Evolutionary conservation across 441 rosid genomes (phyloP).

Genomic region (Lepidium campestre): DNA sequence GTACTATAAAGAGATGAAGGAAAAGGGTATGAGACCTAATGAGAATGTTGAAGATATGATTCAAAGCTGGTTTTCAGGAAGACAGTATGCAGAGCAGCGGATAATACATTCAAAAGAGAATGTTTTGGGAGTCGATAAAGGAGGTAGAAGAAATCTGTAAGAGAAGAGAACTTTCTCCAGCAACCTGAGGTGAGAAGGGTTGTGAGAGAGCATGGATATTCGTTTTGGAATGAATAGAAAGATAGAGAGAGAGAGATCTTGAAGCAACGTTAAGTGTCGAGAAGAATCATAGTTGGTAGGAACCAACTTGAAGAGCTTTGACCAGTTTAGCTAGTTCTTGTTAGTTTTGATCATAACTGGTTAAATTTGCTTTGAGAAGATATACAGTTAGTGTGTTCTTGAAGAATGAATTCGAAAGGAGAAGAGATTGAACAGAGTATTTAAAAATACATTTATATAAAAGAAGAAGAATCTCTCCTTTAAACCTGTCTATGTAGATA

Average conservation of each 20-base stretch:
- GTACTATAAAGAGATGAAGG: constrained; percentile 79
- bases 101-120: constrained; percentile 17
- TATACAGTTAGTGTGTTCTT: background rate
- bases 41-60: constrained; percentile 66
- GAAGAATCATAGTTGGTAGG: background rate
- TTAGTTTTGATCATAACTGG: background rate
- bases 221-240: constrained; percentile 48
- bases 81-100: constrained; percentile 42
- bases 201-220: constrained; percentile 63
- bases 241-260: background rate
- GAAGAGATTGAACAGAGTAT: background rate
- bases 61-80: constrained; percentile 65
- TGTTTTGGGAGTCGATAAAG: constrained; percentile 17
- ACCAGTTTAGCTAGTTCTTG: background rate
- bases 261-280: background rate
- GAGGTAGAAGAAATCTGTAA: constrained; percentile 26
- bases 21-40: constrained; percentile 55
- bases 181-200: constrained; percentile 64
- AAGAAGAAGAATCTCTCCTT: constrained; percentile 6
- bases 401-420: background rate
- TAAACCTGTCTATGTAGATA: constrained; percentile 16
- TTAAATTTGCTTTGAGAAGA: background rate
- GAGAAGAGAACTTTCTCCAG: constrained; percentile 40
- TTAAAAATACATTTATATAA: background rate
- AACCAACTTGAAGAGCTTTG: background rate